Evolutionary conservation across 2,329 filamentous ascomycete genomes (phyloP), one percentile per base, ranked within the genome.

Genomic region (Rhinocladiella mackenziei): DNA sequence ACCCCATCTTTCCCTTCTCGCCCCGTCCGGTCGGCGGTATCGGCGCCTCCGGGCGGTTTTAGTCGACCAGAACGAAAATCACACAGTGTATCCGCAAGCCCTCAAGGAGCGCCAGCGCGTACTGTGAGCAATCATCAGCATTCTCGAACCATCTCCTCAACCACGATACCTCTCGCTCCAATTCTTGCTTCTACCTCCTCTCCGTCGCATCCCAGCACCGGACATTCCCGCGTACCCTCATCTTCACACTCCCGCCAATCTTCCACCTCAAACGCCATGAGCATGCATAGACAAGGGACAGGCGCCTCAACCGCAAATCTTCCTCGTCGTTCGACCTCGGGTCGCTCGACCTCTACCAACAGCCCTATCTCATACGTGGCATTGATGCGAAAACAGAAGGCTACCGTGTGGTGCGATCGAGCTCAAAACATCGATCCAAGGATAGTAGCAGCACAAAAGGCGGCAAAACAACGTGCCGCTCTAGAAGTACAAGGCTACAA

Each of bases 371-470:
- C 56, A 54, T 98, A 98, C 66, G 92, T 98, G 39, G 89, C 92
- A 25, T 76, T 96, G n/a, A 83, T 98, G 69, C 81, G 92, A 51
- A 91, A 89, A 64, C 92, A 98, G 68, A 97, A 97, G 65, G 92
- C 89, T 22, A 98, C 92, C 0, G 92, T 98, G 3, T 98, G 92
- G 92, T 96, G 89, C 70, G 92, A 97, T 62, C 84, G 89, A 41
- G 79, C 91, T 7, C 92, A 98, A 64, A 82, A 86, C 51, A 89
- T 97, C 66, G 92, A 98, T 63, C 87, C 91, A 1, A 78, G 88
- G 38, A 71, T 92, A 45, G 71, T 84, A 3, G 89, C 88, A 19
- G 84, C 89, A 59, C 89, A 94, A 64, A 80, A 86, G 45, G 84
- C 86, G 26, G 92, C 89, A 46, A 94, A 92, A 72, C 81, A 86